Evolutionary conservation across 1,284 basidiomycete species (phyloP).

Genomic region (Thecaphora thlaspeos): DNA sequence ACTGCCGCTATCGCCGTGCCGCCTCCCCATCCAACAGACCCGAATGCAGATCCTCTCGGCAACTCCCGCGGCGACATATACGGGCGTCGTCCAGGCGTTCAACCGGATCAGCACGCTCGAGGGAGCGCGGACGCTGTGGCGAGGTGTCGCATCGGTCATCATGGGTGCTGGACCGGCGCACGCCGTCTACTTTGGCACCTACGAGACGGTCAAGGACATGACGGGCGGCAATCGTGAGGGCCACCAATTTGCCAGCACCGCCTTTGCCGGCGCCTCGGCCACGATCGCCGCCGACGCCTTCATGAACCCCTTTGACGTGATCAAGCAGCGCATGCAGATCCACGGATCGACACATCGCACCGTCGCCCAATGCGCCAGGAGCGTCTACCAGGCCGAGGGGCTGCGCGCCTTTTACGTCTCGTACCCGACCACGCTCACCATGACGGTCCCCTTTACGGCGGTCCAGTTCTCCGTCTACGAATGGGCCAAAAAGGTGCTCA

Average conservation of each 20-base stretch:
- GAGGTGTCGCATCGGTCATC: constrained; percentile 95
- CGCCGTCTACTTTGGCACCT: constrained; percentile 94
- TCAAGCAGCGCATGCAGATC: constrained; percentile 99
- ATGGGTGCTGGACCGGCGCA: constrained; percentile 97
- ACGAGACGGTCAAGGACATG: constrained; percentile 91
- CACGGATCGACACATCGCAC: constrained; percentile 86
- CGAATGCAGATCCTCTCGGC: constrained; percentile 94
- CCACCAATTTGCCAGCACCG: constrained; percentile 79
- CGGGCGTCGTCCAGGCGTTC: constrained; percentile 83
- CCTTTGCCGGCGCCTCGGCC: constrained; percentile 87
- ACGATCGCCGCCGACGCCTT: constrained; percentile 94
- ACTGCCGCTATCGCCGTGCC: constrained; percentile 2
- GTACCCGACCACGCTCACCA: constrained; percentile 90
- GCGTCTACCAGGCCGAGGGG: constrained; percentile 83
- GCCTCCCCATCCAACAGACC: constrained; percentile 66
- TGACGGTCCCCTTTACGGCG: constrained; percentile 96
- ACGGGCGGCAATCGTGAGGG: constrained; percentile 80
- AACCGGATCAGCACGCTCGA: constrained; percentile 88
- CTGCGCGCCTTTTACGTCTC: constrained; percentile 93
- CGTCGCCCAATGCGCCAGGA: constrained; percentile 75
- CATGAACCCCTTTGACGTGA: constrained; percentile 99
- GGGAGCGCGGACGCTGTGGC: constrained; percentile 85
- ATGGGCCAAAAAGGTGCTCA: constrained; percentile 81
- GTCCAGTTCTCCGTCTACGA: constrained; percentile 98
- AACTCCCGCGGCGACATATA: constrained; percentile 78